phyloP scores from a whole-genome alignment of 805 yeast genomes.

The Clavispora asparagi region DNA sequence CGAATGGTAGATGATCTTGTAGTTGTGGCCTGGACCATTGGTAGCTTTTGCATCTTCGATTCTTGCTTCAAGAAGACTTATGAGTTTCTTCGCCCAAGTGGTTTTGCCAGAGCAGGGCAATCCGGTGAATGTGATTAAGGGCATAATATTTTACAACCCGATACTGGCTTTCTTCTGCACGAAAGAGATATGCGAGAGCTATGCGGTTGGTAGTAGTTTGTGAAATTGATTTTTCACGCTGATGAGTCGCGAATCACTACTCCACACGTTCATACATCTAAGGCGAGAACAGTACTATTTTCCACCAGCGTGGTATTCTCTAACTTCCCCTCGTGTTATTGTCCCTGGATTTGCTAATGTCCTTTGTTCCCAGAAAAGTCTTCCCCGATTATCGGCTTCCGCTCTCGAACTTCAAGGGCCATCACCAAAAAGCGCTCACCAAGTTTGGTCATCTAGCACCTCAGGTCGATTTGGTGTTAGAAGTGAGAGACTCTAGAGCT shows the following conservation, averaged over 20 bases:
- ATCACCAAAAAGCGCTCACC: slow-evolving; percentile 75
- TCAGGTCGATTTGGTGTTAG: slow-evolving; percentile 76
- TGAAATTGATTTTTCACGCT: background rate
- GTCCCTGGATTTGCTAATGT: slow-evolving; percentile 15
- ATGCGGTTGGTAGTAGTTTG: too few species aligned
- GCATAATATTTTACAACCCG: slow-evolving; percentile 51
- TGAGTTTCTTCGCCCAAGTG: slow-evolving; percentile 59
- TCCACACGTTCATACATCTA: background rate
- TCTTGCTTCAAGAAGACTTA: slow-evolving; percentile 40
- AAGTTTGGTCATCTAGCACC: slow-evolving; percentile 65
- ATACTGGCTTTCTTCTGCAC: background rate
- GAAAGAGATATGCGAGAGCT: too few species aligned
- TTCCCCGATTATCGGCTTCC: slow-evolving; percentile 73
- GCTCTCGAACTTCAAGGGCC: slow-evolving; percentile 83
- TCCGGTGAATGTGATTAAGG: slow-evolving; percentile 78
- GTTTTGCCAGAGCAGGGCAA: slow-evolving; percentile 84
- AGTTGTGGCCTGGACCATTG: slow-evolving; percentile 47
- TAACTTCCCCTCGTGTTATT: background rate
- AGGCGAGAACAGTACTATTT: background rate
- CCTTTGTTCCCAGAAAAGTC: slow-evolving; percentile 60
- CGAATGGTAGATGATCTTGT: slow-evolving; percentile 61
- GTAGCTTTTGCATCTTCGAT: slow-evolving; percentile 33
- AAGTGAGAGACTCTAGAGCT: slow-evolving; percentile 84
- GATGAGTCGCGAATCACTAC: background rate
- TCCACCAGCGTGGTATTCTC: too few species aligned